These are phyloP conservation scores for Litsea cubeba DNA, from an alignment of 164 flowering plant genomes.

Conservation along the genomic window DNA sequence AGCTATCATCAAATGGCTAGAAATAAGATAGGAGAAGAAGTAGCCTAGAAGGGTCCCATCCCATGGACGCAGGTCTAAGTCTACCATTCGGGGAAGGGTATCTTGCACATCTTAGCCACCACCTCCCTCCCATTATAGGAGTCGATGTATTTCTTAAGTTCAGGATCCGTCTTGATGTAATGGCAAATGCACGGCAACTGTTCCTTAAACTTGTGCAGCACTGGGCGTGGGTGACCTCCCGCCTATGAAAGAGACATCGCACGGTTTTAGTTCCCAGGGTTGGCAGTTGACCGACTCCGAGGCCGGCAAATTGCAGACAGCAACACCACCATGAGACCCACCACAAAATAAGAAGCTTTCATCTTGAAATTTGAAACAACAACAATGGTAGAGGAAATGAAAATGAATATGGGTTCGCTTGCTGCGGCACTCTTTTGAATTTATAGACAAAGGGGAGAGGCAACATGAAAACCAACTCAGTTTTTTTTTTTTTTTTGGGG, in stretches of 20 bases:
- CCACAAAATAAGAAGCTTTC: background rate
- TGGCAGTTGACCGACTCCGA: background rate
- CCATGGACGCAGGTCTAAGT: background rate
- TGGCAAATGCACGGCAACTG: conserved; percentile 10
- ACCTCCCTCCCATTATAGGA: background rate
- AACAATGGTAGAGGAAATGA: no score
- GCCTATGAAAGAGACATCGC: background rate
- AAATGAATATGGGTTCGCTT: no score
- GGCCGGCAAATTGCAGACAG: background rate
- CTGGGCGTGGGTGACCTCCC: background rate
- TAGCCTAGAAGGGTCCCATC: no score
- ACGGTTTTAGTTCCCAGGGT: background rate
- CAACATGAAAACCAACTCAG: no score
- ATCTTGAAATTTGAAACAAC: background rate
- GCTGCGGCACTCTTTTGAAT: no score
- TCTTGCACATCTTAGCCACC: background rate
- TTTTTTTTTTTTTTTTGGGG: no score
- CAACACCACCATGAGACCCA: background rate
- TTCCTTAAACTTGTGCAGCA: background rate
- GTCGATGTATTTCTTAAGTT: background rate
- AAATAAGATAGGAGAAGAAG: no score
- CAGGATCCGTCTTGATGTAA: conserved; percentile 3
- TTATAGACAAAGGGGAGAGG: no score
- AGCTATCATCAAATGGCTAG: no score
- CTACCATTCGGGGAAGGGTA: background rate